Evolutionary conservation across 345 rosid species (phyloP).

Genomic region (Excoecaria cochinchinensis): DNA sequence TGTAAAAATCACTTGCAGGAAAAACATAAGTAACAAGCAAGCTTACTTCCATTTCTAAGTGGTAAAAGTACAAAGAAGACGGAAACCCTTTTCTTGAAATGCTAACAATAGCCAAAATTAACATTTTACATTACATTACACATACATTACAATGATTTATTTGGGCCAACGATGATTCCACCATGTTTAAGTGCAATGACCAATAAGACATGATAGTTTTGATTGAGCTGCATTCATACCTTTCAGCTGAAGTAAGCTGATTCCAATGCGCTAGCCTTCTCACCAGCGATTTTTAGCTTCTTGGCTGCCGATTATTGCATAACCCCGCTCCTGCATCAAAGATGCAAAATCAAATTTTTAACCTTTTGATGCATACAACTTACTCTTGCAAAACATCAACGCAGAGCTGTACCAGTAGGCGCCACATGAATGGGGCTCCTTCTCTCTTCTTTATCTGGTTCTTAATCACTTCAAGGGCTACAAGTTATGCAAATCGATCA

Average conservation of each 20-base stretch:
- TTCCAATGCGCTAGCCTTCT: constrained; percentile 61
- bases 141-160: not conserved
- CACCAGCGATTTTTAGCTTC: constrained; percentile 43
- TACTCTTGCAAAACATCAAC: constrained; percentile 4
- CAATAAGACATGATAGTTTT: not conserved
- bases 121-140: too few species aligned
- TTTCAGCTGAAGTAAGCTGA: constrained; percentile 48
- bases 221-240: not conserved
- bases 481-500: constrained; percentile 12
- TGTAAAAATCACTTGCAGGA: not conserved
- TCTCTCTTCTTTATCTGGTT: constrained; percentile 57
- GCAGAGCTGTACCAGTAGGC: constrained; percentile 57
- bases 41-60: too few species aligned
- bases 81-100: too few species aligned
- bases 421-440: constrained; percentile 80
- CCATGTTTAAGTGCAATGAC: not conserved
- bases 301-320: constrained; percentile 41
- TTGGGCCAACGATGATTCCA: constrained; percentile 5
- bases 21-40: not conserved
- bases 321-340: constrained; percentile 62
- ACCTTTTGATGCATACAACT: not conserved
- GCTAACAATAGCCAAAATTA: too few species aligned
- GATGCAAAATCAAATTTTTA: not conserved
- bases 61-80: too few species aligned
- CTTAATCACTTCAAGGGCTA: constrained; percentile 60